Evolutionary conservation across 1,284 basidiomycete genomes (phyloP), one percentile per base, ranked within the genome.

Genomic region (Malassezia obtusa): DNA sequence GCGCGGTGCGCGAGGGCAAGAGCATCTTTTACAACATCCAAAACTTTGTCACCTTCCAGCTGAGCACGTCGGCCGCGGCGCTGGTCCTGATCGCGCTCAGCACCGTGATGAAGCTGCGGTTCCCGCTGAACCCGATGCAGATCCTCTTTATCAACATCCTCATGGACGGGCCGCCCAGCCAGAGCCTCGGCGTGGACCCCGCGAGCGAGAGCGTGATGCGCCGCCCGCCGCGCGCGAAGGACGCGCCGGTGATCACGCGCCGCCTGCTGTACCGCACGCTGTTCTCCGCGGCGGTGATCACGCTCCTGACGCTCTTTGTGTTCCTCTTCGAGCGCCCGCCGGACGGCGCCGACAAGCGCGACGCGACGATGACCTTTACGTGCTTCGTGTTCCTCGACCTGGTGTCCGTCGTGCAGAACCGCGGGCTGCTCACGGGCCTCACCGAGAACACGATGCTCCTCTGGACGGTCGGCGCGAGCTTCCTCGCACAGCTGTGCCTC

Each of bases 1-100:
- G 88, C 8, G 92, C 91, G 1, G 83, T 96, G 40, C 91, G 96
- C 77, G 92, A 98, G 79, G 92, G 59, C 12, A 92, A 95, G 83
- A 87, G 87, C 4, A 96, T 96, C 67, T 98, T 95, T 76, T 89
- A 92, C 77, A 96, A 98, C 68, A 94, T 96, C 68, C 91, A 96
- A 74, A 96, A 95, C 75, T 96, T 98, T 79, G 77, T 96, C 45
- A 83, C 86, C 32, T 98, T 98, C 80, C 91, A 98, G 76, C 82
- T 98, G 17, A 91, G 88, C 60, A 98, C 92, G 1, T 91, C 91
- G 1, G 88, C 90, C 6, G 90, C 92, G 11, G 91, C 91, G 2
- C 78, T 98, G 55, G 84, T 86, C n/a, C 79, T 96, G 59, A 95
- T 98, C 75, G 91, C 90, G 4, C 79, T 95, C 47, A 89, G 86